Evolutionary conservation across 2,329 filamentous ascomycete genomes (phyloP), one percentile per base, ranked within the genome.

Genomic region (Celoporthe dispersa): DNA sequence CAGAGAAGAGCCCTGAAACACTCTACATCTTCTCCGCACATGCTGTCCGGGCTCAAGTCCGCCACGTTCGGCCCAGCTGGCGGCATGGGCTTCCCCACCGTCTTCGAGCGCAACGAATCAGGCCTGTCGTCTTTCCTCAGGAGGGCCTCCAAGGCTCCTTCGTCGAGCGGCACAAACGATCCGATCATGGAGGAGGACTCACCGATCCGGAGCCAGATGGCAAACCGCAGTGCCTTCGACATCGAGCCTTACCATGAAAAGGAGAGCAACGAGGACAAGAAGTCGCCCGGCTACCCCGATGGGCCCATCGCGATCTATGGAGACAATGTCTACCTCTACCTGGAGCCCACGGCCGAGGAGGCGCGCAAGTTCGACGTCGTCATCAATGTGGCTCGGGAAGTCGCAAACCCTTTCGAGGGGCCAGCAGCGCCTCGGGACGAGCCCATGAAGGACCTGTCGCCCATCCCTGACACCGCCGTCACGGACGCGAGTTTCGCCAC

Each of bases 381-480:
- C 25, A 90, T 96, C 77, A 97, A 97, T 73, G 93, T 95, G 8
- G 93, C 93, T 1, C 90, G 91, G 70, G 93, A 97, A 79, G 93
- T 96, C 2, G 85, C 85, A 69, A 94, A 96, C 75, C 93, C 93
- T 0, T 94, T 95, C 76, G 78, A 74, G 37, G 74, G 59, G 70
- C 75, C 61, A 64, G 74, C 70, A 41, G 75, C 73, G 7, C 75
- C 75, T 61, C 72, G 71, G 39, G 69, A 72, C 8, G 75, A 77
- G 11, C 73, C 68, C 74, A 68, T 69, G 68, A 73, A 64, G 55
- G 79, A 79, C n/a, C 79, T 83, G 33, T 87, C 85, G 60, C 82
- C 82, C 5, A 79, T 83, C 44, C 83, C 84, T 0, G 87, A 89
- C 70, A 91, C 88, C 0, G 88, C 87, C 1, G 81, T 84, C 66